Evolutionary conservation across 2,329 filamentous ascomycete species (phyloP).

Genomic region (Pseudohalonectria lignicola): DNA sequence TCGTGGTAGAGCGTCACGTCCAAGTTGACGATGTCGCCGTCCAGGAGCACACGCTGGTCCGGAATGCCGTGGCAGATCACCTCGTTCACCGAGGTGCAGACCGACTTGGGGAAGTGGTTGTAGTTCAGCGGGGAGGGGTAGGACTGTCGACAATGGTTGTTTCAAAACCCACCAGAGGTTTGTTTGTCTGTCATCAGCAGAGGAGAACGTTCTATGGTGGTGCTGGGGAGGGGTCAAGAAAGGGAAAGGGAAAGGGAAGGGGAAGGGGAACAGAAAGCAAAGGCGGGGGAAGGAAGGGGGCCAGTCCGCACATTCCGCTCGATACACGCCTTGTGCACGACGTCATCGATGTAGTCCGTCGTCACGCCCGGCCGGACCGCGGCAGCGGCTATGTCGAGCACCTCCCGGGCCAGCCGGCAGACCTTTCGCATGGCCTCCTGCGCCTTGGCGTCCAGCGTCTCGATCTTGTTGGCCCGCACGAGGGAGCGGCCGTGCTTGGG

Average conservation of each 20-base stretch:
- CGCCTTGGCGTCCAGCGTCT: slow-evolving; percentile 67
- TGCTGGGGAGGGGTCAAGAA: too few relatives aligned
- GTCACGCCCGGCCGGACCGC: slow-evolving; percentile 84
- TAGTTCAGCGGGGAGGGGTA: slow-evolving; percentile 96
- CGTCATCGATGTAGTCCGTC: slow-evolving; percentile 87
- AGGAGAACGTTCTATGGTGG: too few relatives aligned
- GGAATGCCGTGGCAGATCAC: slow-evolving; percentile 98
- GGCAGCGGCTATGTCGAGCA: slow-evolving; percentile 81
- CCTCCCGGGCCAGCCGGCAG: slow-evolving; percentile 77
- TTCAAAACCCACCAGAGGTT: too few relatives aligned
- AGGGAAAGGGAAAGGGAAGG: neutral
- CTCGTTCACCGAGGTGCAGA: slow-evolving; percentile 94
- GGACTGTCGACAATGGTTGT: too few relatives aligned
- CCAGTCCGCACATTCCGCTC: slow-evolving; percentile 66
- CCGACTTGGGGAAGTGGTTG: slow-evolving; percentile 92
- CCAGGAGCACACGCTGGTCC: slow-evolving; percentile 73
- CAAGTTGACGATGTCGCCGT: slow-evolving; percentile 95
- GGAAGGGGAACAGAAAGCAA: neutral
- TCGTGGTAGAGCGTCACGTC: slow-evolving; percentile 91
- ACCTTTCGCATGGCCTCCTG: slow-evolving; percentile 90
- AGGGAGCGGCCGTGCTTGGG: slow-evolving; percentile 49
- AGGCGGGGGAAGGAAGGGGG: neutral
- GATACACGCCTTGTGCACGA: slow-evolving; percentile 90
- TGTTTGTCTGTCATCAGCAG: too few relatives aligned
- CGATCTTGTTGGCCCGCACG: slow-evolving; percentile 67